Evolutionary conservation across 208 protist genomes (phyloP).

Genomic region (Crithidia sp.): DNA sequence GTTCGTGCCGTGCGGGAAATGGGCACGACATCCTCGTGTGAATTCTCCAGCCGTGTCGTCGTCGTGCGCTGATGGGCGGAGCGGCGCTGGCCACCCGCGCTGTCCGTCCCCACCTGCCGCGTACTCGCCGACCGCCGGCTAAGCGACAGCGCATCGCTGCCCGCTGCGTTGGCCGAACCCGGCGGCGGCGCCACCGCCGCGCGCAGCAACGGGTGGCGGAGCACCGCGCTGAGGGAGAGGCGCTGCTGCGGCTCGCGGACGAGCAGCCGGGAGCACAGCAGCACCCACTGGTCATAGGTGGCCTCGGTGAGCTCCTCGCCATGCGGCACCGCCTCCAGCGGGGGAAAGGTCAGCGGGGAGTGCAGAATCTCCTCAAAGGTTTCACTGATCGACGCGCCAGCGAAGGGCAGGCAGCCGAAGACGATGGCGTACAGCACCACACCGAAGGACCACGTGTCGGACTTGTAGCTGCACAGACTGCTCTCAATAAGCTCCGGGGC

Average conservation of each 20-base stretch:
- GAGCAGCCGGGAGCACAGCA: slow-evolving; percentile 50
- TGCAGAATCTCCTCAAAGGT: slow-evolving; percentile 52
- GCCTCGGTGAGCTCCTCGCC: slow-evolving; percentile 32
- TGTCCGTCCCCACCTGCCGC: background rate
- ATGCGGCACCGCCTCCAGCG: slow-evolving; percentile 21
- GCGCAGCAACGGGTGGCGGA: slow-evolving; percentile 28
- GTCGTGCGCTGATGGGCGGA: background rate
- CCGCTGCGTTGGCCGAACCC: background rate
- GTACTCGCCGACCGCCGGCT: background rate
- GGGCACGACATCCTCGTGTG: background rate
- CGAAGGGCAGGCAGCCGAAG: slow-evolving; percentile 91
- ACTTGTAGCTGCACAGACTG: slow-evolving; percentile 60
- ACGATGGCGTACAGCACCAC: slow-evolving; percentile 93
- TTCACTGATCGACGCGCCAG: slow-evolving; percentile 51
- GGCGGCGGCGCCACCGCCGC: background rate
- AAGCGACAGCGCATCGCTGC: background rate
- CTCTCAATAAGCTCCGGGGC: slow-evolving; percentile 57
- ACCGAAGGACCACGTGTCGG: slow-evolving; percentile 95
- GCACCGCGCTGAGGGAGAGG: slow-evolving; percentile 11
- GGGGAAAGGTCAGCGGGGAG: slow-evolving; percentile 34
- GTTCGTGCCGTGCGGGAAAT: slow-evolving; percentile 3
- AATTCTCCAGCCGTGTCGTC: background rate
- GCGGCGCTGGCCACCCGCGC: background rate
- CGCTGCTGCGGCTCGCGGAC: slow-evolving; percentile 34
- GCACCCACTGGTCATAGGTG: slow-evolving; percentile 49